Conservation (phyloP, 441 rosid genomes). For the Pelargonium citronellum region DNA sequence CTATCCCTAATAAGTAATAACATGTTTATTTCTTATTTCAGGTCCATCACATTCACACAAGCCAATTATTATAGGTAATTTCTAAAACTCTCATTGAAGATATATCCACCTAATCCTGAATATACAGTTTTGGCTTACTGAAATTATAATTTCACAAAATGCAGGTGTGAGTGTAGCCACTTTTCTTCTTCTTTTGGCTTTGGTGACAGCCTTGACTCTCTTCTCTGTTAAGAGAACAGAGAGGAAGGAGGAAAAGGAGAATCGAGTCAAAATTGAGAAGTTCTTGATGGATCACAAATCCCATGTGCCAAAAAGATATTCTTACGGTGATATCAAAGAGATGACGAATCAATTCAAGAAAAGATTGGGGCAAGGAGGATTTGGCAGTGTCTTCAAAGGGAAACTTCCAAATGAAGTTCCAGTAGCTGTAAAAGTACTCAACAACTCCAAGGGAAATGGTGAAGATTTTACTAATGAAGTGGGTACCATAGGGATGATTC, state of each 20-base stretch:
- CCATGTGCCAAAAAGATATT: neutral
- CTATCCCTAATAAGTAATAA: no score
- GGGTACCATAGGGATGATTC: slow-evolving; percentile 4
- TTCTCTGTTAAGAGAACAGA: neutral
- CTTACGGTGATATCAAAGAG: neutral
- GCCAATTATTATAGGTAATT: neutral
- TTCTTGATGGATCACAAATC: slow-evolving; percentile 5
- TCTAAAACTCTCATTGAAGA: neutral
- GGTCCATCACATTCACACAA: neutral
- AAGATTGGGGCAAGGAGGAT: neutral
- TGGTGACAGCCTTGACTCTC: slow-evolving; percentile 1
- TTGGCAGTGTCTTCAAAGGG: slow-evolving; percentile 2
- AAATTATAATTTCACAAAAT: neutral
- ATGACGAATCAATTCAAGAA: slow-evolving; percentile 2
- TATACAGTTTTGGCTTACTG: neutral
- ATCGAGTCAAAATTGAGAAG: slow-evolving; percentile 2
- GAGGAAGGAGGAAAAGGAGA: neutral
- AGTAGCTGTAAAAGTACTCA: neutral
- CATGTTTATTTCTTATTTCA: neutral
- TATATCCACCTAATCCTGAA: neutral
- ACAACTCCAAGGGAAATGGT: slow-evolving; percentile 2
- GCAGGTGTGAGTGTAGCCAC: slow-evolving; percentile 1
- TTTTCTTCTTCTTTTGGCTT: slow-evolving; percentile 2
- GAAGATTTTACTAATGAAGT: slow-evolving; percentile 2
- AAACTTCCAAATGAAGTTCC: slow-evolving; percentile 5